Base-by-base conservation (phyloP, 2,329 filamentous ascomycete genomes). In the Didymella sp. region DNA sequence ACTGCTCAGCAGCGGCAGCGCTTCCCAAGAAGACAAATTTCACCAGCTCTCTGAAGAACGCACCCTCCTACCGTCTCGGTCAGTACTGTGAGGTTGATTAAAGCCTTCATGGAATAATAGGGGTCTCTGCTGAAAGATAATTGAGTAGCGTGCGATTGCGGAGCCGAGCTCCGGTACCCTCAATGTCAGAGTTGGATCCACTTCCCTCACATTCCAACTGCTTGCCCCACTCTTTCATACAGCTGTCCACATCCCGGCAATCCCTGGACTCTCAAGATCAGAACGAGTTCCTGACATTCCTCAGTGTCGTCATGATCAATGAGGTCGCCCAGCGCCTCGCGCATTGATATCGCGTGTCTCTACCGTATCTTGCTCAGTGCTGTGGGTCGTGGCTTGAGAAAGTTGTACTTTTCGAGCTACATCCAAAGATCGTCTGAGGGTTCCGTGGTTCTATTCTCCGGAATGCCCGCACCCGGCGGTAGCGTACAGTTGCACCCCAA, bases 321-420 rank as follows among this genome's bases (percentile, higher is more conserved):
- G 22, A 33, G 2, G n/a, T 46, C 44, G 46, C 21, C 6, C 4
- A 13, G 19, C 46, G 15, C 27, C 46, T 24, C 27, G n/a, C 22
- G 30, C 33, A 15, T n/a, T 9, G n/a, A 15, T 17, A 33, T 22
- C 21, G 33, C 41, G 30, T 41, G 5, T 40, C 24, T 24, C 17
- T 51, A 28, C 35, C 24, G 9, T 4, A n/a, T 44, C 38, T 40
- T 22, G 45, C 21, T 33, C 47, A 51, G 27, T 35, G 19, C 24
- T 33, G 33, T 50, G 31, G 40, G n/a, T 50, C 41, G 35, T 51
- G 53, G 42, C 46, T 56, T 40, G 22, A 46, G 21, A 42, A 28
- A 28, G 6, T 25, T 35, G 41, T 45, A 45, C 17, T 38, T 49
- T 35, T 35, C 6, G 31, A 35, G 25, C 43, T 48, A 22, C 27